These are phyloP conservation scores for Coemansia sp. DNA, from an alignment of 192 early-diverging fungal genomes.

Conservation along the genomic window DNA sequence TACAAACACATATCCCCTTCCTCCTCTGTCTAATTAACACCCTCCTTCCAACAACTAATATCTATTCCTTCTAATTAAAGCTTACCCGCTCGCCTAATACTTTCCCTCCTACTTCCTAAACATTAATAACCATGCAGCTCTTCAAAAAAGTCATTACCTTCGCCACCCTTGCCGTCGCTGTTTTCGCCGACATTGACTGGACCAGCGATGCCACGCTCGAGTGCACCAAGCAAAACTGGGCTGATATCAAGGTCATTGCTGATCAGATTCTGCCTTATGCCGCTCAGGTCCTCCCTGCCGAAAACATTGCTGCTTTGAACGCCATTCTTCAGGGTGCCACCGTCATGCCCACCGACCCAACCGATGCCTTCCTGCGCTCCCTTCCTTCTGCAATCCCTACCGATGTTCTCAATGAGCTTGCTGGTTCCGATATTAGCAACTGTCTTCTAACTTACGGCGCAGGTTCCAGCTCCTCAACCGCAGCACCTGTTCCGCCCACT, in stretches of 20 bases:
- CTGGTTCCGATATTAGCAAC: neutral
- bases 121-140: conserved; percentile 9
- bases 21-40: too few relatives aligned
- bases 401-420: conserved; percentile 3
- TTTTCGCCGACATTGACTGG: conserved; percentile 5
- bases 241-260: conserved; percentile 1
- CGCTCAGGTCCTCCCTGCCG: neutral
- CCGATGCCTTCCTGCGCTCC: conserved; percentile 2
- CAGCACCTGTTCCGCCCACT: neutral
- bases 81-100: too few relatives aligned
- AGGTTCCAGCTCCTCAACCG: too few relatives aligned
- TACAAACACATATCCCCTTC: too few relatives aligned
- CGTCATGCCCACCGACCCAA: neutral
- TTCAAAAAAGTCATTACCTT: conserved; percentile 1
- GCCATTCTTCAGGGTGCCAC: neutral
- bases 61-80: too few relatives aligned
- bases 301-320: conserved; percentile 2
- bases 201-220: conserved; percentile 4
- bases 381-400: neutral
- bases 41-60: too few relatives aligned
- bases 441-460: conserved; percentile 1
- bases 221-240: conserved; percentile 6
- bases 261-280: conserved; percentile 4
- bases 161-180: conserved; percentile 3
- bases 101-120: neutral